Base-by-base conservation (phyloP, 202 grass and related monocot genomes). In the Dendrocalamus latiflorus region DNA sequence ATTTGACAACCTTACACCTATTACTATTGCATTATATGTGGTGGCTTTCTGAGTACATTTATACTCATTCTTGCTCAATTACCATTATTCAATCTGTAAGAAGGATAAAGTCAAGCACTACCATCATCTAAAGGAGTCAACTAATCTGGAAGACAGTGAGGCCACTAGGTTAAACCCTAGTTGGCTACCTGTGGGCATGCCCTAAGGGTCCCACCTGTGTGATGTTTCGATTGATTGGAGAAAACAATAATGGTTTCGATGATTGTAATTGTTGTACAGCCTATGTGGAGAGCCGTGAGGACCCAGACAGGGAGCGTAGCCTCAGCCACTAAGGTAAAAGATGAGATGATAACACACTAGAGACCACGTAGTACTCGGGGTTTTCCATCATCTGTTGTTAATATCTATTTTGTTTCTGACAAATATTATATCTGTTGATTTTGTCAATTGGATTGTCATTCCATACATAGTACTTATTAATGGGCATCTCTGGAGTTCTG, bases 281-380 rank as follows among this genome's bases (percentile, higher is more conserved):
- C 65, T 98, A 98, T 63, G 89, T 89, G 71, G 95, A 98, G 87
- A 79, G 85, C 53, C 86, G 88, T 13, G 95, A 97, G 59, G 92
- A 97, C 56, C 74, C 84, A 38, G 93, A 95, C 65, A 91, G 89
- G 86, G 78, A n/a, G 60, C 58, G 68, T 78, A 77, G 36, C 88
- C 91, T 86, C 89, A 88, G 38, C 61, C 79, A 86, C 28, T 90
- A 89, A 98, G 92, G 95, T 95, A 68, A 47, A 77, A 55, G 24
- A 77, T 81, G 21, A 80, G 25, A 47, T 78, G 7, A 15, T 47
- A 39, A 6, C n/a, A 84, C n/a, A 85, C 26, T 77, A 76, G 9
- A 42, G 39, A 21, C 83, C 41, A 28, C 69, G 25, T 70, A 76
- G 3, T n/a, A 20, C 49, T 56, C 65, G 5, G 9, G 20, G 15